Conservation (phyloP, 257 asterid species). For the Lycium ferocissimum region DNA sequence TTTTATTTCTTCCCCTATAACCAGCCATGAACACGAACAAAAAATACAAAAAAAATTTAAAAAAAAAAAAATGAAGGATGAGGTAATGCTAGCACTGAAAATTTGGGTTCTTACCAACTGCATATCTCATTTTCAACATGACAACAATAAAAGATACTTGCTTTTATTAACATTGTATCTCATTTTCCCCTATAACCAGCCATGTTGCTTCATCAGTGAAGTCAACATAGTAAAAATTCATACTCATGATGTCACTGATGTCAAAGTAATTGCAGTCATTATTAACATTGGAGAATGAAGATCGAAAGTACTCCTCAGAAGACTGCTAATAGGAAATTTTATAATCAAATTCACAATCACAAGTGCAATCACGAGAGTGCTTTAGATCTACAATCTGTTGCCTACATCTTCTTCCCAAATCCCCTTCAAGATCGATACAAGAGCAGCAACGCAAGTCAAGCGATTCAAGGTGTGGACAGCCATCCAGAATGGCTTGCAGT, state of each 20-base stretch:
- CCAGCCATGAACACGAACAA: neutral
- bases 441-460: constrained; percentile 54
- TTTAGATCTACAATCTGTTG: constrained; percentile 43
- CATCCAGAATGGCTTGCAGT: constrained; percentile 50
- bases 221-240: neutral
- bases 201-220: neutral
- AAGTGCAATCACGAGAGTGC: constrained; percentile 38
- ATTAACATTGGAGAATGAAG: neutral
- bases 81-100: neutral
- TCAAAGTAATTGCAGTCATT: neutral
- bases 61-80: no score
- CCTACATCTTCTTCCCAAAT: constrained; percentile 44
- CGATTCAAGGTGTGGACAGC: constrained; percentile 56
- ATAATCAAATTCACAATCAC: constrained; percentile 7
- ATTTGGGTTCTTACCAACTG: neutral
- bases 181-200: no score
- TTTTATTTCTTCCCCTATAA: no score
- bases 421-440: constrained; percentile 41
- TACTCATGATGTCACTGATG: neutral
- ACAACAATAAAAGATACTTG: neutral
- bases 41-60: no score
- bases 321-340: neutral
- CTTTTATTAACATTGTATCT: no score
- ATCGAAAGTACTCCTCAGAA: neutral
- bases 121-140: neutral